Conservation (phyloP, 148 eudicot species). For the Rhododendron ferrugineum region DNA sequence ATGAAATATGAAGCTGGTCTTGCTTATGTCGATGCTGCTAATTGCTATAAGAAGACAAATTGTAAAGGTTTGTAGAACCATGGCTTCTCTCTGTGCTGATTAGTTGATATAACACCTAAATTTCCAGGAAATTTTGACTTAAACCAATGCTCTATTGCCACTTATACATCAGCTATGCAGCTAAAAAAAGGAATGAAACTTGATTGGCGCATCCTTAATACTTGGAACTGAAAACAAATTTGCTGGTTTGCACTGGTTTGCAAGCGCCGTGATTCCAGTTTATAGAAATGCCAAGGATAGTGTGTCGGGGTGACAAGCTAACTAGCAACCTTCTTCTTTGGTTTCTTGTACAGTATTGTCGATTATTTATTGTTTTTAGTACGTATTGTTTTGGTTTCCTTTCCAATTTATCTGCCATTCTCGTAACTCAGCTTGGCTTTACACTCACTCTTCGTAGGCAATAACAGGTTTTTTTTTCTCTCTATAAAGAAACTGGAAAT, state of each 20-base stretch:
- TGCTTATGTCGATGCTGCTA: conserved; percentile 38
- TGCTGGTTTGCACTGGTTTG: neutral
- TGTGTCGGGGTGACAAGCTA: neutral
- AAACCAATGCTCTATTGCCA: neutral
- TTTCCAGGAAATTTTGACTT: too few relatives aligned
- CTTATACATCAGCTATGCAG: neutral
- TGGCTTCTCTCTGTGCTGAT: neutral
- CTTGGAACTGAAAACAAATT: neutral
- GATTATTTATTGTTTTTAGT: too few relatives aligned
- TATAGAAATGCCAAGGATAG: neutral
- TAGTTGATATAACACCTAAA: neutral
- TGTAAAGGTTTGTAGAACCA: conserved; percentile 22
- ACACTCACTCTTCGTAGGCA: too few relatives aligned
- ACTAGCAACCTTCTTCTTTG: neutral
- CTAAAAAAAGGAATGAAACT: neutral
- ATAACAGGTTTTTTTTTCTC: neutral
- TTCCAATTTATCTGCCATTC: too few relatives aligned
- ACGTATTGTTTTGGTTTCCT: too few relatives aligned
- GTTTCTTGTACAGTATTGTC: neutral
- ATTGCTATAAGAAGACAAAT: conserved; percentile 42
- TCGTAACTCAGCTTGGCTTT: too few relatives aligned
- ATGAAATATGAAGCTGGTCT: conserved; percentile 41
- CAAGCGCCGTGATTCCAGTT: neutral
- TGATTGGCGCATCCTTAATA: neutral
- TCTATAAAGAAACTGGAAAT: too few relatives aligned